phyloP scores from a whole-genome alignment of 257 asterid genomes.

The Voacanga thouarsii region DNA sequence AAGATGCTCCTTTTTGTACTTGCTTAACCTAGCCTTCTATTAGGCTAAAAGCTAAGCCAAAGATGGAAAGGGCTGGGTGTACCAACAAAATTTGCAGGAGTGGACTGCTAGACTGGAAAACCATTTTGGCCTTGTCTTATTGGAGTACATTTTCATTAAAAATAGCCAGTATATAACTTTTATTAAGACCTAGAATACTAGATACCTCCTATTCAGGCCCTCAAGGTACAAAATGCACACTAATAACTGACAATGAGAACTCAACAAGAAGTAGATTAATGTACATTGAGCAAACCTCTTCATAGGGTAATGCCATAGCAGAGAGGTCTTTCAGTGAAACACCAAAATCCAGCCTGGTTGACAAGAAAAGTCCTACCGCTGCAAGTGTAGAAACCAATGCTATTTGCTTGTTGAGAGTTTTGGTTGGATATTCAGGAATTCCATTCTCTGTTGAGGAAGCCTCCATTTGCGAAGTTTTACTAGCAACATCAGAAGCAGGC shows the following conservation, averaged over 20 bases:
- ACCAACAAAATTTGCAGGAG: not conserved
- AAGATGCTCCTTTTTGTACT: not conserved
- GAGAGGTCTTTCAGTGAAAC: conserved; percentile 82
- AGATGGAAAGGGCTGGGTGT: not conserved
- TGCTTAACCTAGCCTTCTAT: not conserved
- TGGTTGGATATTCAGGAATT: conserved; percentile 67
- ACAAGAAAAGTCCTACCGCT: conserved; percentile 69
- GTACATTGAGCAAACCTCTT: conserved; percentile 53
- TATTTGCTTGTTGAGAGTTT: conserved; percentile 52
- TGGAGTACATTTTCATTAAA: not conserved
- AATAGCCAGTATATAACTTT: not conserved
- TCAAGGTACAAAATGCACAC: not conserved
- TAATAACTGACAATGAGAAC: not conserved
- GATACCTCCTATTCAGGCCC: not conserved
- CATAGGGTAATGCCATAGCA: conserved; percentile 78
- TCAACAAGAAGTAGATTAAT: conserved; percentile 8
- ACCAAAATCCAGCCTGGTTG: conserved; percentile 69
- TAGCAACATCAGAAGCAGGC: conserved; percentile 36
- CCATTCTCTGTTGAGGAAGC: conserved; percentile 43
- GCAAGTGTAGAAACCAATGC: conserved; percentile 62
- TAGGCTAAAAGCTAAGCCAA: not conserved
- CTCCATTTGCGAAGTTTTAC: conserved; percentile 18
- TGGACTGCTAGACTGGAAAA: not conserved
- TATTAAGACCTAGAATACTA: not conserved
- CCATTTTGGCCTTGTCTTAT: not conserved